Conservation (phyloP, 257 asterid genomes). For the Gentiana straminea region DNA sequence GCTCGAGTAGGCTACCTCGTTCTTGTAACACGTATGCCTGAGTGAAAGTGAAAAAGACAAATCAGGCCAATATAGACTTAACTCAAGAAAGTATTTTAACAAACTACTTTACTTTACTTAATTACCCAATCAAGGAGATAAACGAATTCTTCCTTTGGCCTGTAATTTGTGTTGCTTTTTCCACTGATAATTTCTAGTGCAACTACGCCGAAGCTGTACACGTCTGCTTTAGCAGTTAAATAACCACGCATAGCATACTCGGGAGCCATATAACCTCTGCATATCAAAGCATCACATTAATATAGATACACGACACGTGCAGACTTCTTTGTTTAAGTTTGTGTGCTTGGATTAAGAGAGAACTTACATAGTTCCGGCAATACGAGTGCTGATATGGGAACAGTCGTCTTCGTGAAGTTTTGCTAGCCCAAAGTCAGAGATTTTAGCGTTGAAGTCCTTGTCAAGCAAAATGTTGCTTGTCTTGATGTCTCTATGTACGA, state of each 20-base stretch:
- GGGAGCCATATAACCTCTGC: conserved; percentile 97
- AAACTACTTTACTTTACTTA: no score
- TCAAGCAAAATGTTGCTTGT: conserved; percentile 75
- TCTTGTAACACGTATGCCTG: conserved; percentile 91
- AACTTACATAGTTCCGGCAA: conserved; percentile 94
- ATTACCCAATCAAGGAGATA: conserved; percentile 93
- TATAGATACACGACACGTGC: no score
- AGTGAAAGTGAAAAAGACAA: conserved; percentile 1
- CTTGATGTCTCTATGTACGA: conserved; percentile 88
- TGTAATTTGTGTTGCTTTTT: conserved; percentile 74
- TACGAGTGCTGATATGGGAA: conserved; percentile 76
- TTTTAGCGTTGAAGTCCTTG: conserved; percentile 66
- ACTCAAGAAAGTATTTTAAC: neutral
- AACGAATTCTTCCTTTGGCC: conserved; percentile 65
- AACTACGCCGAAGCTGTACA: conserved; percentile 94
- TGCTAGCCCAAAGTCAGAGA: conserved; percentile 89
- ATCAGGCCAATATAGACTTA: neutral
- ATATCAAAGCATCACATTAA: conserved; percentile 11
- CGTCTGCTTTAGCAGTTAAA: conserved; percentile 78
- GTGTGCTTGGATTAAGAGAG: no score
- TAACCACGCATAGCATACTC: conserved; percentile 90
- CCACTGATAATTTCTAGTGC: conserved; percentile 82
- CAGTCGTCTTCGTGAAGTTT: conserved; percentile 68
- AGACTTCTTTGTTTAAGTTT: no score
- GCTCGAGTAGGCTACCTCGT: conserved; percentile 51